Conservation (phyloP, 1,139 yeast genomes). For the Geotrichum klebahnii region DNA sequence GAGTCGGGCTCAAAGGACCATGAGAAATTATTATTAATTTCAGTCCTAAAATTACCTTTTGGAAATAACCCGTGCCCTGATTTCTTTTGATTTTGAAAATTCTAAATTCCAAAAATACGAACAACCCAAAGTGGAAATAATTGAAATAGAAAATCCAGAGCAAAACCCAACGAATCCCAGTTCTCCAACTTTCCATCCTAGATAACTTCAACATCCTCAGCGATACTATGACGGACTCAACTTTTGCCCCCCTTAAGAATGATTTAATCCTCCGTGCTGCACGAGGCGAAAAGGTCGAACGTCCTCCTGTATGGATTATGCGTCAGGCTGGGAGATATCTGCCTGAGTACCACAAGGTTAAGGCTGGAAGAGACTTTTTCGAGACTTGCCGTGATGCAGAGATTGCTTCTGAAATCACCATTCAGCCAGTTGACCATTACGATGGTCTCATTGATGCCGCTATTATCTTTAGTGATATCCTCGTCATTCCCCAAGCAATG, state of each 20-base stretch:
- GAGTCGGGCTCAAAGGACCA: too few relatives aligned
- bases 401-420: slow-evolving; percentile 86
- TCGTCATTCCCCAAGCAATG: slow-evolving; percentile 97
- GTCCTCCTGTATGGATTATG: slow-evolving; percentile 99
- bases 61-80: too few relatives aligned
- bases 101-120: too few relatives aligned
- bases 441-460: slow-evolving; percentile 93
- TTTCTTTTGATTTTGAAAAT: too few relatives aligned
- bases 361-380: slow-evolving; percentile 83
- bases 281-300: slow-evolving; percentile 71
- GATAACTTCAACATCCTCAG: neutral
- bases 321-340: slow-evolving; percentile 75
- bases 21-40: too few relatives aligned
- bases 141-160: too few relatives aligned
- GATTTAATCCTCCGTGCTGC: slow-evolving; percentile 92
- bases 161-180: too few relatives aligned
- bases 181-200: too few relatives aligned
- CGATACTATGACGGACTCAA: neutral
- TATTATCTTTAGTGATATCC: slow-evolving; percentile 88
- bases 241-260: slow-evolving; percentile 54
- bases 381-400: slow-evolving; percentile 93
- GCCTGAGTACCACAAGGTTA: slow-evolving; percentile 80
- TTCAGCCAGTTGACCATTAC: slow-evolving; percentile 89
- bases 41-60: too few relatives aligned
- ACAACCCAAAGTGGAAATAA: too few relatives aligned